These are phyloP conservation scores for Claviceps pusilla DNA, from an alignment of 2,329 filamentous ascomycete species.

Conservation along the genomic window DNA sequence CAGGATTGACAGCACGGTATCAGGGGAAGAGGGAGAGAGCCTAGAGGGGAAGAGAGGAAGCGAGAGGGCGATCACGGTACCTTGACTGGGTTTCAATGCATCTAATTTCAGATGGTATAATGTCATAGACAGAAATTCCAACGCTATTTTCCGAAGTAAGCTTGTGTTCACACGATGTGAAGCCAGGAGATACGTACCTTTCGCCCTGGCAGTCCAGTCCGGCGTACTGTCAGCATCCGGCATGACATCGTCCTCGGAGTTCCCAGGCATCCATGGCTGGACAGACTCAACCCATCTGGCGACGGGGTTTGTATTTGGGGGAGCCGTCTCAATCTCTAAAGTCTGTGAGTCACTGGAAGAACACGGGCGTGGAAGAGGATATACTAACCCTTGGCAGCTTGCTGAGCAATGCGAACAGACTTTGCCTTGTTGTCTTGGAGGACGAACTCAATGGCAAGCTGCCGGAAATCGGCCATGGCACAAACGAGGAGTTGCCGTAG, in stretches of 20 bases:
- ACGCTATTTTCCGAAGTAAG: constrained; percentile 20
- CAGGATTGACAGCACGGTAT: background rate
- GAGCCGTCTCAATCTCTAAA: constrained; percentile 29
- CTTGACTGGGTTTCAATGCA: constrained; percentile 34
- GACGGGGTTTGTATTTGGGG: constrained; percentile 29
- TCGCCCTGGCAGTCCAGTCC: constrained; percentile 39
- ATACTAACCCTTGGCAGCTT: constrained; percentile 28
- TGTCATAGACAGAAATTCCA: constrained; percentile 42
- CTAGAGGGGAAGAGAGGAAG: too few species aligned
- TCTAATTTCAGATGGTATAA: constrained; percentile 31
- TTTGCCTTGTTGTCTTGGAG: constrained; percentile 32
- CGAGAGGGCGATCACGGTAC: constrained; percentile 15
- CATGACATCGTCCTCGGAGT: constrained; percentile 22
- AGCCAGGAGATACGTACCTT: constrained; percentile 20
- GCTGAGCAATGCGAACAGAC: constrained; percentile 25
- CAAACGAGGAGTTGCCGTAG: background rate
- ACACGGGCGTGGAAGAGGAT: background rate
- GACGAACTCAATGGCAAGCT: constrained; percentile 39
- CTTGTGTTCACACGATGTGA: background rate
- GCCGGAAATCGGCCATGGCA: constrained; percentile 35
- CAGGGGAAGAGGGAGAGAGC: background rate
- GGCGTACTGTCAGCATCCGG: constrained; percentile 26
- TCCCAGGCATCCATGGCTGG: constrained; percentile 37
- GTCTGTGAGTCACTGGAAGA: constrained; percentile 4
- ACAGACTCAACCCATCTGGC: constrained; percentile 42